phyloP scores from a whole-genome alignment of 208 protist species.

The Phytomonas francai region DNA sequence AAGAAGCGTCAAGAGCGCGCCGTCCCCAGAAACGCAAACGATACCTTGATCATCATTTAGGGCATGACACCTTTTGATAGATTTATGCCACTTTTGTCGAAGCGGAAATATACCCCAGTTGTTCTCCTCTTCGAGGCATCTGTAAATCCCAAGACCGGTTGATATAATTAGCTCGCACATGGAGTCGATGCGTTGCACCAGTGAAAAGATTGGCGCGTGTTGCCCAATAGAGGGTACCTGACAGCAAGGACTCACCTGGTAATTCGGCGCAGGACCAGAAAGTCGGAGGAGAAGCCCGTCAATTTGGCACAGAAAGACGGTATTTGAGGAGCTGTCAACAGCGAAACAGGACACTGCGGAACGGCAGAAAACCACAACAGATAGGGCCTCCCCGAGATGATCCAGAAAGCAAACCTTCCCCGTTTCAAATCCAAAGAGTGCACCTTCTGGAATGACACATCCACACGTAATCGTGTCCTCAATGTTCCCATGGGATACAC shows the following conservation, averaged over 20 bases:
- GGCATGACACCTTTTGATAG: not conserved
- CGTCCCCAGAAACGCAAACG: not conserved
- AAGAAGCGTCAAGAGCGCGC: not conserved
- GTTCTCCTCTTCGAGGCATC: not conserved
- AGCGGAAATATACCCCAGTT: not conserved
- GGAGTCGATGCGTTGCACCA: not conserved
- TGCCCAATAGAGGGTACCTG: not conserved
- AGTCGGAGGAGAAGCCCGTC: not conserved
- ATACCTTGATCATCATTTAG: not conserved
- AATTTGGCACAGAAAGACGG: not conserved
- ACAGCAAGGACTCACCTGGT: not conserved
- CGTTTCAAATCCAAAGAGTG: not conserved
- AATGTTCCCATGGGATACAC: not conserved
- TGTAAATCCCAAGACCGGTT: not conserved
- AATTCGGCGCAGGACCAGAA: not conserved
- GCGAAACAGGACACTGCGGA: not conserved
- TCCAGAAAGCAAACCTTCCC: not conserved
- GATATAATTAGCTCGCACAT: not conserved
- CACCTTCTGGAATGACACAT: not conserved
- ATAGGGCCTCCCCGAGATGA: not conserved
- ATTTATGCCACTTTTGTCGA: not conserved
- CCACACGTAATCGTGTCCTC: not conserved
- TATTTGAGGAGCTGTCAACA: not conserved
- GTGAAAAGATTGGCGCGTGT: not conserved
- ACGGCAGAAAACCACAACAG: not conserved